These are phyloP conservation scores for Ophiocordyceps camponoti-leonardi DNA, from an alignment of 2,329 filamentous ascomycete genomes.

Conservation along the genomic window DNA sequence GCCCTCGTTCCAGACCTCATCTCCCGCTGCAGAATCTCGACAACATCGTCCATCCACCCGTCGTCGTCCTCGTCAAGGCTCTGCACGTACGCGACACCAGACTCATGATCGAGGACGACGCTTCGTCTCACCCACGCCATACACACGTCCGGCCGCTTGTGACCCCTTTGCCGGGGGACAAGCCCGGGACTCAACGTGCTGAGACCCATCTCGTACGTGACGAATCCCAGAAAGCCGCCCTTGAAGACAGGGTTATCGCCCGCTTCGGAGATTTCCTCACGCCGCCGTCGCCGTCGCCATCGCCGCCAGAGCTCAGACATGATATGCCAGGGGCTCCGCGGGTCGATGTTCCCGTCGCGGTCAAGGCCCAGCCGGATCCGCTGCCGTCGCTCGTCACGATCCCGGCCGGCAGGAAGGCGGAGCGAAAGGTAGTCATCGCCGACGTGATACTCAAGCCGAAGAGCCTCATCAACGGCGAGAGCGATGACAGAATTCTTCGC, in stretches of 20 bases:
- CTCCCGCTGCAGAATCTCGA: neutral
- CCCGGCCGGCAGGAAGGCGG: constrained; percentile 7
- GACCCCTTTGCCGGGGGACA: constrained; percentile 11
- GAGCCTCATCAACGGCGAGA: constrained; percentile 37
- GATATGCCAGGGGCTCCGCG: constrained; percentile 29
- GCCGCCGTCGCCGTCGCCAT: constrained; percentile 4
- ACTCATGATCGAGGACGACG: constrained; percentile 57
- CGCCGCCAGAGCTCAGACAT: constrained; percentile 26
- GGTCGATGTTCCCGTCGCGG: constrained; percentile 9
- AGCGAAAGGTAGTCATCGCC: constrained; percentile 22
- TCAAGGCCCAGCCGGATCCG: constrained; percentile 5
- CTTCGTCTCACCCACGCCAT: constrained; percentile 63
- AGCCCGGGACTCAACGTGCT: constrained; percentile 14
- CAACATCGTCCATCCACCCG: constrained; percentile 15
- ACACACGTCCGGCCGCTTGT: constrained; percentile 49
- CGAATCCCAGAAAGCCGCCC: constrained; percentile 70
- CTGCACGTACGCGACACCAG: constrained; percentile 47
- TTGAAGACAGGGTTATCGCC: constrained; percentile 40
- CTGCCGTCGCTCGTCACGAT: constrained; percentile 10
- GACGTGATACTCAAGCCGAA: constrained; percentile 39
- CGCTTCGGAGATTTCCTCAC: constrained; percentile 3
- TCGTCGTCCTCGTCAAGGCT: constrained; percentile 6
- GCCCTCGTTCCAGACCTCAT: neutral
- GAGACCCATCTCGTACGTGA: constrained; percentile 72
- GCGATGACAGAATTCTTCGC: constrained; percentile 58